Conservation (phyloP, 345 rosid genomes). For the Melaleuca quinquenervia region DNA sequence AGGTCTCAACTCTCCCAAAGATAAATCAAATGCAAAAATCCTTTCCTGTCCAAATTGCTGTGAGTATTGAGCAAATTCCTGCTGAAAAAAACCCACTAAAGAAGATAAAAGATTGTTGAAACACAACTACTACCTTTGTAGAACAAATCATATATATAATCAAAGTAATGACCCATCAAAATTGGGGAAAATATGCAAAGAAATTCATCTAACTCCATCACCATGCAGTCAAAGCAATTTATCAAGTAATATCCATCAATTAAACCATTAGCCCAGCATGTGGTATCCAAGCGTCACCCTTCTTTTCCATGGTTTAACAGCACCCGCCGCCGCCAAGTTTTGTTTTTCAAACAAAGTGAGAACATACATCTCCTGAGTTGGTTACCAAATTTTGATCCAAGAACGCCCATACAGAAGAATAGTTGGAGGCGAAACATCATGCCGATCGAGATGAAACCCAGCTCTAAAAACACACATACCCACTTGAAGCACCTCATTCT, state of each 20-base stretch:
- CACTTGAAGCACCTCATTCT: neutral
- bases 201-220: neutral
- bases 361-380: neutral
- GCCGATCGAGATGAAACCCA: neutral
- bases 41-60: neutral
- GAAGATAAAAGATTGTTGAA: no score
- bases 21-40: neutral
- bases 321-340: neutral
- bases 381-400: neutral
- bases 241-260: neutral
- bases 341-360: neutral
- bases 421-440: neutral
- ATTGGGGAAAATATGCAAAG: neutral
- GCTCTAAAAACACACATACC: neutral
- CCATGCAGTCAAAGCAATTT: neutral
- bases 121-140: no score
- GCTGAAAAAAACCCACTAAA: no score
- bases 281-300: neutral
- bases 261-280: neutral
- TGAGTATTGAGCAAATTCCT: neutral
- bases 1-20: neutral
- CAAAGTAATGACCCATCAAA: neutral
- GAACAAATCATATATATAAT: neutral
- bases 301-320: neutral
- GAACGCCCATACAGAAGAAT: neutral